These are phyloP conservation scores for Citrus trifoliata DNA, from an alignment of 345 rosid genomes.

Conservation along the genomic window DNA sequence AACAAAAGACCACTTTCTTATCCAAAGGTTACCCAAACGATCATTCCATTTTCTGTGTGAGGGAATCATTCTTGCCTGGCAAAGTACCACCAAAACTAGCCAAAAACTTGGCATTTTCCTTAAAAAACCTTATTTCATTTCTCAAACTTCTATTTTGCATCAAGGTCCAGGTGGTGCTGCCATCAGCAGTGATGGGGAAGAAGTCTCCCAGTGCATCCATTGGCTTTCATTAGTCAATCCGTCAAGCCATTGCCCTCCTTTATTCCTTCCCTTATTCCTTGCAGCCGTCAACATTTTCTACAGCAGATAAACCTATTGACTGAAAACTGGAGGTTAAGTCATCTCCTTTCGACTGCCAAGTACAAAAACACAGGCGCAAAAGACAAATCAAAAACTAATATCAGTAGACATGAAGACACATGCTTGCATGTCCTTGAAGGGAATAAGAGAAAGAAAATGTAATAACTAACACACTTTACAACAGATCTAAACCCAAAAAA, in stretches of 20 bases:
- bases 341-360: conserved; percentile 13
- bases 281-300: not conserved
- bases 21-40: not conserved
- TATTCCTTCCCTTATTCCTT: conserved; percentile 9
- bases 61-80: not conserved
- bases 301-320: conserved; percentile 5
- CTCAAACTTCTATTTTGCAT: not conserved
- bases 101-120: not conserved
- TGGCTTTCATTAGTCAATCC: not conserved
- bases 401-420: not conserved
- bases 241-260: not conserved
- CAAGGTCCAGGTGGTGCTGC: not conserved
- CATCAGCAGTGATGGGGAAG: not conserved
- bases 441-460: not conserved
- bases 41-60: not conserved
- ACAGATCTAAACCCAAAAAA: not conserved
- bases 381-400: not conserved
- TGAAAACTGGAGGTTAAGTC: conserved; percentile 11
- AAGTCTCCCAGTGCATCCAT: not conserved
- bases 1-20: not conserved
- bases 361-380: not conserved
- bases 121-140: no score
- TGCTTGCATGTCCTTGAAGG: not conserved
- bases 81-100: not conserved
- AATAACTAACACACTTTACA: not conserved